Percentiles rank a stretch among this genome's conserved stretches.
These are phyloP conservation scores for Acarospora socialis DNA, from an alignment of 2,329 filamentous ascomycete genomes.

Conservation along the genomic window DNA sequence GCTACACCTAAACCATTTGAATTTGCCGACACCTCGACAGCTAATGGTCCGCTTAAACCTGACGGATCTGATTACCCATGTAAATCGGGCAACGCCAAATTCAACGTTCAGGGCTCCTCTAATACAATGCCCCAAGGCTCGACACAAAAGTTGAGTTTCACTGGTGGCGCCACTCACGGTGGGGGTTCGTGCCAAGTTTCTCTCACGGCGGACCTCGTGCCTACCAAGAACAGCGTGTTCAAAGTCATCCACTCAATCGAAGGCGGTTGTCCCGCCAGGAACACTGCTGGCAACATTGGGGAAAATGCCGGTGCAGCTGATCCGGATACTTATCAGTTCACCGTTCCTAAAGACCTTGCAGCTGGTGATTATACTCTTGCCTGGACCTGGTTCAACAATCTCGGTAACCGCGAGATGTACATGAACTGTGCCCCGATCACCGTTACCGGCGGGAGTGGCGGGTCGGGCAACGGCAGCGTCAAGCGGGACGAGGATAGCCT, in stretches of 20 bases:
- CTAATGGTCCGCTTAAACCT: conserved; percentile 50
- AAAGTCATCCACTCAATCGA: conserved; percentile 82
- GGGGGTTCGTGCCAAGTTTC: conserved; percentile 87
- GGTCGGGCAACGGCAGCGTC: conserved; percentile 20
- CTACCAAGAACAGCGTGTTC: conserved; percentile 55
- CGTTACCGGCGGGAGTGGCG: conserved; percentile 40
- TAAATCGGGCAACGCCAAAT: conserved; percentile 42
- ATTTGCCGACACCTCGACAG: conserved; percentile 28
- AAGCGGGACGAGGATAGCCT: conserved; percentile 12
- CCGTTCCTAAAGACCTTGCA: conserved; percentile 55
- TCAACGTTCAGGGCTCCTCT: conserved; percentile 32
- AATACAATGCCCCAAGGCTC: conserved; percentile 54
- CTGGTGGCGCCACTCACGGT: conserved; percentile 64
- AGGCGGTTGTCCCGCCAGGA: conserved; percentile 60
- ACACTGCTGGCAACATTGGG: conserved; percentile 43
- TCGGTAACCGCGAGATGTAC: conserved; percentile 93
- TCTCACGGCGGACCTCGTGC: conserved; percentile 61
- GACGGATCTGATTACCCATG: conserved; percentile 66
- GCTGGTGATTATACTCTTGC: conserved; percentile 67
- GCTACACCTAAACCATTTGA: conserved; percentile 52
- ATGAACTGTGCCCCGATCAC: conserved; percentile 82
- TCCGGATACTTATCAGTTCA: conserved; percentile 51
- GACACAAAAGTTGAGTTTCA: conserved; percentile 47
- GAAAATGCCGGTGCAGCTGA: conserved; percentile 30
- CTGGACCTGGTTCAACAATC: conserved; percentile 89